Conservation (phyloP, 805 yeast genomes). For the Kurtzmaniella fragi region DNA sequence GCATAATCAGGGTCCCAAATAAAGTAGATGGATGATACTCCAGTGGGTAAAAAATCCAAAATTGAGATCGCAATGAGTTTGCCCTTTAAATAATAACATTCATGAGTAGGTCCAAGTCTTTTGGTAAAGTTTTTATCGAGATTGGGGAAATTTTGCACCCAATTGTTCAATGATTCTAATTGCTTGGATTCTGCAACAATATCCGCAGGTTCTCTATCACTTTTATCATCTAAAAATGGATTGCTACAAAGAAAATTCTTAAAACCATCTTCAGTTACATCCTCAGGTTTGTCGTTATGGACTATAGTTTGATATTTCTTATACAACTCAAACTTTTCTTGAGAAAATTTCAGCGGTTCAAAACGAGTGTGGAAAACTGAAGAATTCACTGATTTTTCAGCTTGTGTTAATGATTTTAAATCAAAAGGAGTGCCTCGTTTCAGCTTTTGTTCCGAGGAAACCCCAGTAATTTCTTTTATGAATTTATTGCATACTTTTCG, state of each 20-base stretch:
- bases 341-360: slow-evolving; percentile 47
- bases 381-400: slow-evolving; percentile 31
- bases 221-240: slow-evolving; percentile 42
- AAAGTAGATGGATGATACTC: slow-evolving; percentile 80
- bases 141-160: slow-evolving; percentile 27
- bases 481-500: slow-evolving; percentile 63
- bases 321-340: slow-evolving; percentile 59
- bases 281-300: slow-evolving; percentile 56
- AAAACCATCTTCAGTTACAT: slow-evolving; percentile 47
- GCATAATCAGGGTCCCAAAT: slow-evolving; percentile 83
- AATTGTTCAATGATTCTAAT: slow-evolving; percentile 39
- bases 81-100: slow-evolving; percentile 63
- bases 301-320: slow-evolving; percentile 65
- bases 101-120: slow-evolving; percentile 66
- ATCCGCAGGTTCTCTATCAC: slow-evolving; percentile 9
- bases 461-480: slow-evolving; percentile 27
- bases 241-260: slow-evolving; percentile 61
- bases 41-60: slow-evolving; percentile 68
- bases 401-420: slow-evolving; percentile 28
- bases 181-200: slow-evolving; percentile 16
- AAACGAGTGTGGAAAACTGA: slow-evolving; percentile 37
- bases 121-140: neutral
- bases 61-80: slow-evolving; percentile 72
- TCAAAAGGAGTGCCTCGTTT: slow-evolving; percentile 13
- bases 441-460: slow-evolving; percentile 4